Base-by-base conservation (phyloP, 345 rosid species). In the Eucalyptus cladocalyx region DNA sequence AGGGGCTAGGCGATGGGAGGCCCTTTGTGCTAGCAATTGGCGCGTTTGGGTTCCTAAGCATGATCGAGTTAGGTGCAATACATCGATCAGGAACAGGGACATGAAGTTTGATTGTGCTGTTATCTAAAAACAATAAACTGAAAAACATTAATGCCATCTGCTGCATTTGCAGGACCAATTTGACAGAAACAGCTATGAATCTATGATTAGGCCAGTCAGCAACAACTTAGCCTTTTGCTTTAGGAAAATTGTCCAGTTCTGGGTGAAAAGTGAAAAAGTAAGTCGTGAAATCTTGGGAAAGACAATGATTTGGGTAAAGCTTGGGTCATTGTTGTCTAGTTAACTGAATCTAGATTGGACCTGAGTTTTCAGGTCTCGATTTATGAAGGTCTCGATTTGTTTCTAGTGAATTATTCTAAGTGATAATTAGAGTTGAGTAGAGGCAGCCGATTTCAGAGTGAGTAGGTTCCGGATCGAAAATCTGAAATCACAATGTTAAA, bases 401-500 rank as follows among this genome's bases (percentile, higher is more conserved):
- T 24, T 26, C 4, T n/a, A 2, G 15, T 28, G 15, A 60, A 60
- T 60, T 1, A 3, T 60, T 9, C 7, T 26, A 11, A 1, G 67
- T 26, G 7, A 60, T 5, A 26, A 26, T 28, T 58, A 58, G n/a
- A 58, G 32, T 62, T 13, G 16, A n/a, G 16, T 62, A 62, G 69
- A 30, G 34, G 8, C 13, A 2, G 30, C 4, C 7, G 4, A 28
- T 28, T 62, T 62, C 16, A 6, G 9, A 3, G 69, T 62, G 8
- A 6, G 34, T 30, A 62, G 8, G 34, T 13, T 62, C 34, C 5
- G 0, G 2, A 62, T 62, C 2, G 2, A 62, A 62, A 7, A 30
- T 30, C 4, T 30, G 34, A 30, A 62, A 62, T 13, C 34, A 30
- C 32, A 30, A 3, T 12, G 2, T 62, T 28, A 62, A 18, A 62